Base-by-base conservation (phyloP, 2,329 filamentous ascomycete genomes). In the Paraphaeosphaeria minitans region DNA sequence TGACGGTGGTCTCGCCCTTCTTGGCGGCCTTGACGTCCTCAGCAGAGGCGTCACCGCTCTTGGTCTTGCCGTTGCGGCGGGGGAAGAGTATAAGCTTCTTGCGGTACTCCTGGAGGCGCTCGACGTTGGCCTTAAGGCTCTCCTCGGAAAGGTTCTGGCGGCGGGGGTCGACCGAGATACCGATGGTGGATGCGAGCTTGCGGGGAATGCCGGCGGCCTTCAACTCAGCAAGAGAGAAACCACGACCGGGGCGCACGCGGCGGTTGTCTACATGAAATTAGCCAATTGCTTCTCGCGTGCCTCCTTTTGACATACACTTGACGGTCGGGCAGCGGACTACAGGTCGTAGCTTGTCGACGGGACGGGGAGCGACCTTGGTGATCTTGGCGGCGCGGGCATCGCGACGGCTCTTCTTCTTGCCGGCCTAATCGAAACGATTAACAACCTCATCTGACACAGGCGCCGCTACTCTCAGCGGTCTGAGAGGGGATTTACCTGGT, bases 161-260 rank as follows among this genome's bases (percentile, higher is more conserved):
- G 85, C 95, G 94, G 48, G 88, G 86, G 83, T 99, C 95, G 84
- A 99, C 94, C 71, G 92, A 82, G 83, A 99, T 98, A 82, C 95
- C 95, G 84, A 99, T 91, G 81, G 95, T 98, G 77, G 90, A 88
- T 74, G 95, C 95, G 75, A 96, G 87, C 82, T 93, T 93, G 84
- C 92, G 92, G 84, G 94, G 88, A 79, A 99, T 96, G 77, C 92
- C 92, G 79, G 94, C 95, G 83, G 93, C 95, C 93, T 99, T 99
- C 81, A 99, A 87, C 88, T 99, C 95, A 84, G 89, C 86, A 72
- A 98, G 86, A 75, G 94, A 92, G 90, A 99, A 99, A 81, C 95
- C 95, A 86, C 95, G 93, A 82, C 95, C 95, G 79, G 92, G 88
- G 81, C 95, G 90, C 79, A 96, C 91, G 80, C 93, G 93, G 80